Percentiles rank a stretch among this genome's conserved stretches.
phyloP scores from a whole-genome alignment of 2,329 filamentous ascomycete species.

The Cryphonectria radicalis region DNA sequence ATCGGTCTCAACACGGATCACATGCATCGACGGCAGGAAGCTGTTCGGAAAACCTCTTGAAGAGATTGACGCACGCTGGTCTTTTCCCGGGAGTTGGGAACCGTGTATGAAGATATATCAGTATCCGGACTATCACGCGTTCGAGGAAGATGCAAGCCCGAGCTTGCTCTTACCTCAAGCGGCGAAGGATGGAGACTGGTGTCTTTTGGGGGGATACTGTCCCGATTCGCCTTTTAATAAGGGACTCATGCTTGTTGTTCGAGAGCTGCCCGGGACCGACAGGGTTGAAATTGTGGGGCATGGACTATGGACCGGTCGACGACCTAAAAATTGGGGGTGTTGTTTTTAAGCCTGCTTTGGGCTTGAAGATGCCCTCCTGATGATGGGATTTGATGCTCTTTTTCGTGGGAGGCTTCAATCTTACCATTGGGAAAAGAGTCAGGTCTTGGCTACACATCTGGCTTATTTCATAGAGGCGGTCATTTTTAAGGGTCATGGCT shows the following conservation, averaged over 20 bases:
- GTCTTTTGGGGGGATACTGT: neutral
- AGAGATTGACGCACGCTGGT: no score
- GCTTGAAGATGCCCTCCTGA: neutral
- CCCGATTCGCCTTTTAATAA: no score
- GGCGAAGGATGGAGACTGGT: neutral
- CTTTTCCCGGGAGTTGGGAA: no score
- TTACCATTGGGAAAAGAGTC: no score
- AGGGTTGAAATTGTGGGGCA: neutral
- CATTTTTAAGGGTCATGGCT: no score
- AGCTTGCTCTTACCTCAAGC: neutral
- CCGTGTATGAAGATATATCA: neutral
- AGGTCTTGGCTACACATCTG: no score
- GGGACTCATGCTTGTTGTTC: neutral
- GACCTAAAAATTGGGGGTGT: no score
- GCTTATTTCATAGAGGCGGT: no score
- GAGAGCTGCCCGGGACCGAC: neutral
- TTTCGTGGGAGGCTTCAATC: no score
- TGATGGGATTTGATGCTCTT: neutral
- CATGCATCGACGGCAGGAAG: accelerated
- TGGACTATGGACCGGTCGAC: neutral
- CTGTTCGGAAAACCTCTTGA: no score
- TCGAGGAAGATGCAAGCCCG: neutral
- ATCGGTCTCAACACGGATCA: no score
- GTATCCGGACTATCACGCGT: neutral
- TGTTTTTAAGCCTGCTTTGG: neutral